These are phyloP conservation scores for Setaria italica DNA, from an alignment of 202 grass and related monocot species.

Conservation along the genomic window DNA sequence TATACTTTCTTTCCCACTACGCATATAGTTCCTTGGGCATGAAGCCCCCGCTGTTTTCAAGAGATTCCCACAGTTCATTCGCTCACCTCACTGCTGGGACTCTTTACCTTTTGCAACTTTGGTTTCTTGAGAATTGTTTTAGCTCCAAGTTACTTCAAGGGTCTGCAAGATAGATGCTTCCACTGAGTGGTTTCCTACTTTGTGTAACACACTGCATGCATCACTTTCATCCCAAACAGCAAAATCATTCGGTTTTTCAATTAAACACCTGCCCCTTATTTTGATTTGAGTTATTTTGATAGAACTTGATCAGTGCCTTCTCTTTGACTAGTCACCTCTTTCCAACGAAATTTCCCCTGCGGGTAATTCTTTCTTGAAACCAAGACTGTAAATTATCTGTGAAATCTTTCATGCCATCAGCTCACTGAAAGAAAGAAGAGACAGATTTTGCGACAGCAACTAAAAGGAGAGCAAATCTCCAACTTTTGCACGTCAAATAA, in stretches of 20 bases:
- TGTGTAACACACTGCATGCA: no score
- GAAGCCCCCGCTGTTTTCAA: conserved; percentile 18
- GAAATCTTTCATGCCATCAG: not conserved
- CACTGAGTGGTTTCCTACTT: not conserved
- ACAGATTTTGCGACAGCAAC: not conserved
- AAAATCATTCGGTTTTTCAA: not conserved
- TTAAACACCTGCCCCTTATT: not conserved
- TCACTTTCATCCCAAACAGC: not conserved
- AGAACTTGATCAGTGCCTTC: not conserved
- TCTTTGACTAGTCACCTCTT: not conserved
- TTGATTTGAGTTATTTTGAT: not conserved
- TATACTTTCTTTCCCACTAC: conserved; percentile 2
- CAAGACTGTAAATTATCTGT: not conserved
- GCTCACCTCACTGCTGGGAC: not conserved
- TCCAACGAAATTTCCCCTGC: not conserved
- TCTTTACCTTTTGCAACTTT: conserved; percentile 27
- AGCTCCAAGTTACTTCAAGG: conserved; percentile 9
- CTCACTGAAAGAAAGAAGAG: not conserved
- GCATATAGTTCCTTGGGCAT: conserved; percentile 10
- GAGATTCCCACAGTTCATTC: conserved; percentile 4
- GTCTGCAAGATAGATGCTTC: conserved; percentile 27
- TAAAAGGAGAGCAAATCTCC: not conserved
- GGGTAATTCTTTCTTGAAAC: not conserved
- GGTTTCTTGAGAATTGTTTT: conserved; percentile 1
- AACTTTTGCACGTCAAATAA: not conserved